Evolutionary conservation across 495 filamentous ascomycete genomes (phyloP), one percentile per base, ranked within the genome.

Genomic region (Amniculicola lignicola): DNA sequence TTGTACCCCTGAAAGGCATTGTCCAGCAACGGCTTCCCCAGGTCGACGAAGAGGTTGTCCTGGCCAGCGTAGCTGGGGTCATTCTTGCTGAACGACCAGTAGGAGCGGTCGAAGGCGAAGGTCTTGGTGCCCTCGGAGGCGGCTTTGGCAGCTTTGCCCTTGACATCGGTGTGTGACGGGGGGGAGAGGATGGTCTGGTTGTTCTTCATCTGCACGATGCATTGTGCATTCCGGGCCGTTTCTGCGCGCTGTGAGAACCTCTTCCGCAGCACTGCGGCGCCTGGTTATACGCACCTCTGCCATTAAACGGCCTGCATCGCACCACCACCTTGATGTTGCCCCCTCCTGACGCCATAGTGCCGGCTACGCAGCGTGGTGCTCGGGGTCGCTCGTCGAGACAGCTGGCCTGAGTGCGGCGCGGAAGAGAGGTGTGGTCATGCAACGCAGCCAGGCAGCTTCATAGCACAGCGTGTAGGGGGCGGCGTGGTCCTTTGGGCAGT

Each of bases 251-350:
- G 53, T 61, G 24, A 64, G 56, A 16, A 37, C n/a, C 33, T 18
- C 22, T 12, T 14, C 21, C 15, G 4, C 12, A 24, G 5, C 4
- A 29, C 14, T 41, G 19, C 19, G 16, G 46, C 15, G 35, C 16
- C 19, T 11, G 18, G 4, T 18, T 7, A 2, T 25, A 39, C 52
- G 14, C 52, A 55, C 91, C 92, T 90, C 91, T 84, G 63, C 79
- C 79, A 71, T 95, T 96, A 72, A 96, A 96, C 25, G 92, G 90
- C 67, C 92, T 83, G 54, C 84, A 80, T 74, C 93, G 82, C 75
- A 99, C 93, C 79, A 99, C 93, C 76, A 99, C 93, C 87, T 97
- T 99, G 71, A 99, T 99, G 70, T 99, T 99, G 72, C 93, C 93
- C 71, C 87, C 90, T 51, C 85, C 87, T 54, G 75, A 80, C 69